Conservation (phyloP, 129 eudicot genomes). For the Flaveria ramosissima region DNA sequence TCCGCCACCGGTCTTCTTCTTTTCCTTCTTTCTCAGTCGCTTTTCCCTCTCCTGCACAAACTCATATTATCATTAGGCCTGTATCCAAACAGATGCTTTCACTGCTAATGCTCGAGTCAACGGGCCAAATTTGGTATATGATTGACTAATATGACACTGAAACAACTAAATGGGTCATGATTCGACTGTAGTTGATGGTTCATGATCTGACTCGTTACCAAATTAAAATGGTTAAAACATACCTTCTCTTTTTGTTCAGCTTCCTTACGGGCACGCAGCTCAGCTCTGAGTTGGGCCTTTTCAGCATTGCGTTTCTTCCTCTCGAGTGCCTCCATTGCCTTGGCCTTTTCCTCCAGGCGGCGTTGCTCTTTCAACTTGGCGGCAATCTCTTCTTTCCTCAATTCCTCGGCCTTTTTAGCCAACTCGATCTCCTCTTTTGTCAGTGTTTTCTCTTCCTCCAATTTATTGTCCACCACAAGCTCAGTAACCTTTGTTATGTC, state of each 20-base stretch:
- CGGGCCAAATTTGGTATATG: not conserved
- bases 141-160: not conserved
- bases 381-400: slow-evolving; percentile 49
- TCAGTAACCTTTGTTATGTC: slow-evolving; percentile 23
- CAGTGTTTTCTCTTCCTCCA: slow-evolving; percentile 42
- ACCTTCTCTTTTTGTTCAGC: slow-evolving; percentile 49
- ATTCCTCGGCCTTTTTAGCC: slow-evolving; percentile 59
- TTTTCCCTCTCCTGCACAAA: slow-evolving; percentile 74
- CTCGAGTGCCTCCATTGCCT: slow-evolving; percentile 85
- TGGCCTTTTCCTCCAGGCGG: slow-evolving; percentile 71
- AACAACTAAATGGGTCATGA: slow-evolving; percentile 1
- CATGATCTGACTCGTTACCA: not conserved
- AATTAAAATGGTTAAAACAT: not conserved
- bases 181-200: not conserved
- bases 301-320: slow-evolving; percentile 76
- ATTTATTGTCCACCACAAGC: slow-evolving; percentile 11
- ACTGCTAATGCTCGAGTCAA: not conserved
- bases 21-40: slow-evolving; percentile 82
- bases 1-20: slow-evolving; percentile 44
- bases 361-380: slow-evolving; percentile 74
- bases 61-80: not conserved
- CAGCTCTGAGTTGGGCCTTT: slow-evolving; percentile 79
- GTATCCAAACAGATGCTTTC: not conserved
- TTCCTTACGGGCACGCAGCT: slow-evolving; percentile 77
- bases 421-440: slow-evolving; percentile 54